These are phyloP conservation scores for Astrephomene gubernaculifera DNA, from an alignment of 139 green algal genomes.

Conservation along the genomic window DNA sequence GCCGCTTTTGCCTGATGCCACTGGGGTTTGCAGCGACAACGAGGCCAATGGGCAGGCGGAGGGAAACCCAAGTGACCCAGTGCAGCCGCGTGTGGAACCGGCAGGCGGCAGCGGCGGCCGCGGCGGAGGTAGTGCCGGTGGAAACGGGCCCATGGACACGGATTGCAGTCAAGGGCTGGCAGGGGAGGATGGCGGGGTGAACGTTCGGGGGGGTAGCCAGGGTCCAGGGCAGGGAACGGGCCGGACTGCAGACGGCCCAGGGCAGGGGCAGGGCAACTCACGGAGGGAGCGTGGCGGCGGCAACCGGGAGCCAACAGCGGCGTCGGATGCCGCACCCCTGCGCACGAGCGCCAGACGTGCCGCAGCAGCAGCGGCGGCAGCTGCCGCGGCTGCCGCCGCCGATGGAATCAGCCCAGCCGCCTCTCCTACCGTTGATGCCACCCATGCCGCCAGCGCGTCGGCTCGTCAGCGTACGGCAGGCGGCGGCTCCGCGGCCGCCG, in stretches of 20 bases:
- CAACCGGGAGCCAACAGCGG: not conserved
- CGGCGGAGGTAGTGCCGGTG: not conserved
- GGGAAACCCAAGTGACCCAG: not conserved
- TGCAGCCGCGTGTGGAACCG: not conserved
- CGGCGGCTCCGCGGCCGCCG: not conserved
- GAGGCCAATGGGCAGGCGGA: not conserved
- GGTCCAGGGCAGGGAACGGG: not conserved
- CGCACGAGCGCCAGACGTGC: conserved; percentile 10
- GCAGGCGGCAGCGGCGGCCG: not conserved
- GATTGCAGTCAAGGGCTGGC: not conserved
- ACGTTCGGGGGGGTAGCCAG: not conserved
- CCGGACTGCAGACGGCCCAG: not conserved
- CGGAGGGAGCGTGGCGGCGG: too few species aligned
- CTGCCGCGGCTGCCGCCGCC: not conserved
- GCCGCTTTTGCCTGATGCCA: not conserved
- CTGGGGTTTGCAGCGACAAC: not conserved
- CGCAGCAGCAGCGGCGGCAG: conserved; percentile 1
- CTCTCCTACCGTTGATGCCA: not conserved
- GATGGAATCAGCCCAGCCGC: not conserved
- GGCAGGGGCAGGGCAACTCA: too few species aligned
- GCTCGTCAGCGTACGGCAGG: not conserved
- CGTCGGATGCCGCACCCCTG: not conserved
- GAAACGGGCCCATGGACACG: not conserved
- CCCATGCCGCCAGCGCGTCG: not conserved
- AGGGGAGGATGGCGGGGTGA: not conserved